Conservation (phyloP, 2,329 filamentous ascomycete species). For the Cercospora zeae-maydis region DNA sequence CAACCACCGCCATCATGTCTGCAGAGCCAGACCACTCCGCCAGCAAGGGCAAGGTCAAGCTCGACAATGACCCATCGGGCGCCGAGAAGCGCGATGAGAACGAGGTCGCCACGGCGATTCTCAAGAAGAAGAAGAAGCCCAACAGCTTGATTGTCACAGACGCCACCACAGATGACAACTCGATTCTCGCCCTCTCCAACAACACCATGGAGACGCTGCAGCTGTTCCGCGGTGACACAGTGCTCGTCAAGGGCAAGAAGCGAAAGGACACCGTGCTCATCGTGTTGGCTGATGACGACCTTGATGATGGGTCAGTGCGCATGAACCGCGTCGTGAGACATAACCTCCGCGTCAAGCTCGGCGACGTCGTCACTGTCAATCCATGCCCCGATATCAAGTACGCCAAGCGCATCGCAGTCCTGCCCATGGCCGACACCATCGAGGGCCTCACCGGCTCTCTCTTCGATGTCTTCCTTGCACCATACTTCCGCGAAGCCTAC, state of each 20-base stretch:
- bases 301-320: conserved; percentile 93
- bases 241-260: conserved; percentile 99
- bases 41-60: conserved; percentile 48
- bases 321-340: conserved; percentile 98
- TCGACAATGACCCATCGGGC: conserved; percentile 34
- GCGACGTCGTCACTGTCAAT: conserved; percentile 95
- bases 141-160: conserved; percentile 99
- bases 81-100: conserved; percentile 62
- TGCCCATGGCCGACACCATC: conserved; percentile 96
- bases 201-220: conserved; percentile 98
- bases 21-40: conserved; percentile 47
- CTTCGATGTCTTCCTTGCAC: conserved; percentile 98
- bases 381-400: conserved; percentile 99
- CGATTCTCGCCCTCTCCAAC: conserved; percentile 95
- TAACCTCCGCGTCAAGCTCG: conserved; percentile 97
- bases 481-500: conserved; percentile 99
- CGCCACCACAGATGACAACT: conserved; percentile 99
- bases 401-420: conserved; percentile 96
- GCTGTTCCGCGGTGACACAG: conserved; percentile 97
- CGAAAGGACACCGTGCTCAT: conserved; percentile 98
- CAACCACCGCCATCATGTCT: conserved; percentile 41
- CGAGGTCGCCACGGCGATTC: conserved; percentile 89
- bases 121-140: conserved; percentile 99
- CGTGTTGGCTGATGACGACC: conserved; percentile 93
- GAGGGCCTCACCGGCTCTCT: conserved; percentile 96